Evolutionary conservation across 352 stramenopile species (phyloP), one percentile per base, ranked within the genome.

Genomic region (Blastocystis sp.): DNA sequence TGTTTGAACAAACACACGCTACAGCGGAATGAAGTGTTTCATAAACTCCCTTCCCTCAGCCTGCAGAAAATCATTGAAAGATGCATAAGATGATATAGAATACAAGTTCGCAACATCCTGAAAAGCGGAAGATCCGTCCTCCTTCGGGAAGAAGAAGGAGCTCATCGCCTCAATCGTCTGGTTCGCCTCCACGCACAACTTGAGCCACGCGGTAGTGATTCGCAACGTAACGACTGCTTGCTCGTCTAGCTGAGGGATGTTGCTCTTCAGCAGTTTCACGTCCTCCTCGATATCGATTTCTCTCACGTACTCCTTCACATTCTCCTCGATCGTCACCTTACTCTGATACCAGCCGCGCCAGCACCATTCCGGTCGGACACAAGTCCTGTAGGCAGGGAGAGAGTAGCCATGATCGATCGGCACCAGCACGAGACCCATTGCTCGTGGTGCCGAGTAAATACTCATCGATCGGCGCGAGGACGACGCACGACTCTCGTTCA

Each of bases 341-440:
- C 90, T 88, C 77, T 92, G 90, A 1, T 90, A 87, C 90, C 90
- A 93, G 16, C 87, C 78, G 7, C 91, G 75, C 90, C 90, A 93
- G 49, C 89, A 71, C 54, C 92, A 92, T 53, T 87, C 90, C 27
- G 90, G 92, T 75, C 92, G 89, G 1, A 87, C 87, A 14, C 92
- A 87, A 0, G 87, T 67, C 2, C 27, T 38, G 38, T 16, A 42
- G 14, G 21, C 3, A 34, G 91, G 91, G n/a, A 93, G 87, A 36
- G 89, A 92, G 21, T 89, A 91, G 7, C 91, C 91, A 75, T 93
- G 91, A 65, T 89, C 54, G 44, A 53, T 77, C 14, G 81, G 67
- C 16, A 61, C 36, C 16, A 34, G 84, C 46, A 42, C 9, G 24
- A 67, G 29, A 14, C 21, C 57, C 9, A 24, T 7, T 24, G 85